Evolutionary conservation across 257 asterid genomes (phyloP).

Genomic region (Striga asiatica): DNA sequence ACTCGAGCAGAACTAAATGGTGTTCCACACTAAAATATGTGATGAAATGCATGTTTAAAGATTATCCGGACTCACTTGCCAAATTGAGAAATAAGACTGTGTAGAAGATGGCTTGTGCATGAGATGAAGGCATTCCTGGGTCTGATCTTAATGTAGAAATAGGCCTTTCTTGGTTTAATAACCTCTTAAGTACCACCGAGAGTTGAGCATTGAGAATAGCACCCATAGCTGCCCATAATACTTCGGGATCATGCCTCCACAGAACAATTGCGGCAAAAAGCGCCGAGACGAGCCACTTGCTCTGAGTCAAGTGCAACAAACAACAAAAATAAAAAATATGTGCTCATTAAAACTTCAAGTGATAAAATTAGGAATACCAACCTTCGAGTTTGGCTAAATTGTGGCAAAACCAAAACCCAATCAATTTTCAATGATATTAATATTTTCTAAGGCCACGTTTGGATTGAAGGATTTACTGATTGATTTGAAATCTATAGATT

Average conservation of each 20-base stretch:
- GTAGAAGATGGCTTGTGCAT: conserved; percentile 59
- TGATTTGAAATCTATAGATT: too few relatives aligned
- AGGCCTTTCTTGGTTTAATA: conserved; percentile 72
- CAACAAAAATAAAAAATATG: not conserved
- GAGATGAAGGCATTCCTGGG: conserved; percentile 93
- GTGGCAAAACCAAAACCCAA: too few relatives aligned
- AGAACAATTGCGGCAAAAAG: conserved; percentile 27
- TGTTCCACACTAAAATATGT: too few relatives aligned
- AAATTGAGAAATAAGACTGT: conserved; percentile 27
- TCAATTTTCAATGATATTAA: too few relatives aligned
- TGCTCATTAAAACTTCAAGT: not conserved
- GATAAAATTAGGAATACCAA: not conserved
- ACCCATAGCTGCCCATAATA: conserved; percentile 62
- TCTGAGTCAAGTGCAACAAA: conserved; percentile 34
- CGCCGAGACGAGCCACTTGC: conserved; percentile 55
- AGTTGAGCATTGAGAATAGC: conserved; percentile 39
- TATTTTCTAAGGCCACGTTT: too few relatives aligned
- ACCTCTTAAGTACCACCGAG: conserved; percentile 36
- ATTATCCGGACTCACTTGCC: conserved; percentile 32
- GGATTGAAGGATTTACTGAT: too few relatives aligned
- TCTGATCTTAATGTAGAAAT: conserved; percentile 48
- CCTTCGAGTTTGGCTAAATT: not conserved
- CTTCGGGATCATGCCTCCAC: conserved; percentile 69
- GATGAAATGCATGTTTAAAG: not conserved
- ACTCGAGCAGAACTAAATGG: too few relatives aligned